Evolutionary conservation across 305 asterid genomes (phyloP).

Genomic region (Fraxinus dipetala): DNA sequence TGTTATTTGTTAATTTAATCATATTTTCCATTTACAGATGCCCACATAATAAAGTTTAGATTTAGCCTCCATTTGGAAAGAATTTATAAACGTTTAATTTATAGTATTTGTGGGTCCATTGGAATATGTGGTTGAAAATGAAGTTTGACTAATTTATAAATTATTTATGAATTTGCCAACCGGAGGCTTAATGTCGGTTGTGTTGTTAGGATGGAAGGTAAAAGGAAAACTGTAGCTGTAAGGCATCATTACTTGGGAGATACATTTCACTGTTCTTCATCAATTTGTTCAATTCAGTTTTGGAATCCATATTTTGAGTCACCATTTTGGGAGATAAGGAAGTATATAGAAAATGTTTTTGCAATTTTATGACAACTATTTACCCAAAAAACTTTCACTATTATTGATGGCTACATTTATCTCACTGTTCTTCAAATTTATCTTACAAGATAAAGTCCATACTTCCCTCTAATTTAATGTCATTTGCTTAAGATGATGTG

Average conservation of each 20-base stretch:
- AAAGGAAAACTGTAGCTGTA: background rate
- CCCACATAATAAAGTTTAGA: background rate
- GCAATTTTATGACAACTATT: background rate
- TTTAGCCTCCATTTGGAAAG: background rate
- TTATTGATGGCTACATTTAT: background rate
- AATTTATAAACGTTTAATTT: background rate
- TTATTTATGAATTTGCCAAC: background rate
- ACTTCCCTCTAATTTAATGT: background rate
- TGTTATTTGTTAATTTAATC: constrained; percentile 18
- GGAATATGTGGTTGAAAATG: background rate
- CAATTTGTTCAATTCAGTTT: background rate
- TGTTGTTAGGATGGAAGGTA: constrained; percentile 9
- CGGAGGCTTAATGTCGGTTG: background rate
- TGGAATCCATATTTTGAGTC: background rate
- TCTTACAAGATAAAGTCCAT: background rate
- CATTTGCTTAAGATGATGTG: background rate
- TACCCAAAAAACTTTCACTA: background rate
- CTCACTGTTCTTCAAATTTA: background rate
- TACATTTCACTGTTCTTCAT: background rate
- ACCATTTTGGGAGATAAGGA: background rate
- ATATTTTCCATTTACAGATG: constrained; percentile 11
- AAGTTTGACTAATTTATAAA: background rate
- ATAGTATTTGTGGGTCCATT: background rate
- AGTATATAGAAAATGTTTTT: constrained; percentile 6
- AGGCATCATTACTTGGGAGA: background rate